Conservation (phyloP, 108 stramenopile genomes). For the Skeletonema costatum region DNA sequence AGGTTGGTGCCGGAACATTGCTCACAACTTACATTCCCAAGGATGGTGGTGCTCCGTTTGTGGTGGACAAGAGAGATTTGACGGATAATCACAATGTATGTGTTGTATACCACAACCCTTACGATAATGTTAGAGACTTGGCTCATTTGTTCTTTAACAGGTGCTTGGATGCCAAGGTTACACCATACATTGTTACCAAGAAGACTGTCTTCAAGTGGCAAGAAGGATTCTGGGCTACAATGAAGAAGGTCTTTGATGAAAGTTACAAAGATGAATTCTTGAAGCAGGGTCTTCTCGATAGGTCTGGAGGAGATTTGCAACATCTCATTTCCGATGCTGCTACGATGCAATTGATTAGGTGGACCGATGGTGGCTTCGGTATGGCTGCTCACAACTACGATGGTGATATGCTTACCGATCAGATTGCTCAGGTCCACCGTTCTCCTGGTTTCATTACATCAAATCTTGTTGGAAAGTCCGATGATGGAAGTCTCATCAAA, state of each 20-base stretch:
- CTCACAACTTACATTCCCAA: conserved; percentile 91
- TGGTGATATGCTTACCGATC: conserved; percentile 93
- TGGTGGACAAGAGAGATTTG: conserved; percentile 94
- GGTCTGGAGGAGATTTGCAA: conserved; percentile 89
- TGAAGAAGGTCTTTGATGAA: conserved; percentile 93
- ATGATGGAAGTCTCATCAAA: conserved; percentile 92
- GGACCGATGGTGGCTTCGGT: conserved; percentile 97
- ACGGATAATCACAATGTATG: conserved; percentile 93
- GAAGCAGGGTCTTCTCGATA: conserved; percentile 85
- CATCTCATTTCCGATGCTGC: conserved; percentile 98
- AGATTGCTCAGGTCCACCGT: conserved; percentile 98
- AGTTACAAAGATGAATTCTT: conserved; percentile 84
- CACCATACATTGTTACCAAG: conserved; percentile 97
- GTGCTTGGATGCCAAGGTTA: conserved; percentile 88
- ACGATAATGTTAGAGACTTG: conserved; percentile 92
- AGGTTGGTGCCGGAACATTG: conserved; percentile 89
- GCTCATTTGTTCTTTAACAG: conserved; percentile 94
- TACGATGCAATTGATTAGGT: conserved; percentile 97
- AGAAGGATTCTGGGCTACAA: conserved; percentile 95
- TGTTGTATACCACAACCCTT: conserved; percentile 97
- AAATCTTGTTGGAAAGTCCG: conserved; percentile 91
- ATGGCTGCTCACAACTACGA: conserved; percentile 99
- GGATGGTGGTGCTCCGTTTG: conserved; percentile 82
- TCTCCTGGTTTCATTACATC: conserved; percentile 98
- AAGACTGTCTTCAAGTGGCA: conserved; percentile 99